Conservation (phyloP, 192 early-diverging fungal species). For the Podila horticola region DNA sequence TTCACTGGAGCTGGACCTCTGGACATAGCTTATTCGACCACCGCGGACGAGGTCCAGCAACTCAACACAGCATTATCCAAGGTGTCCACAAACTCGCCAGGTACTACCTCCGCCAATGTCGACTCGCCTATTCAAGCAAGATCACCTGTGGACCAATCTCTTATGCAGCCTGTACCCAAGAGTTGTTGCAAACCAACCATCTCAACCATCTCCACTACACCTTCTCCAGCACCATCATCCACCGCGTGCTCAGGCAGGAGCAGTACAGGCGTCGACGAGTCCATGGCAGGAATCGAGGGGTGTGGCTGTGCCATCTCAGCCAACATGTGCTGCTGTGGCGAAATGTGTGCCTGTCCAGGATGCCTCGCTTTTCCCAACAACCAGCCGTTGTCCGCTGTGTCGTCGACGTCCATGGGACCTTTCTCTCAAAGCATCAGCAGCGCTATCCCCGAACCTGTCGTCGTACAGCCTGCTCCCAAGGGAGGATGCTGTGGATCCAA, state of each 20-base stretch:
- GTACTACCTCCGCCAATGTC: background rate
- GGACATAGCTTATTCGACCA: background rate
- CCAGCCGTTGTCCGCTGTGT: background rate
- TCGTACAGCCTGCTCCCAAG: background rate
- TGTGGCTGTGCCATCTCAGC: constrained; percentile 49
- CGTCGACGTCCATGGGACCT: background rate
- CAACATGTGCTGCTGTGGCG: constrained; percentile 52
- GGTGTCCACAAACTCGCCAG: background rate
- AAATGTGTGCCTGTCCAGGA: constrained; percentile 46
- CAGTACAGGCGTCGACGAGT: constrained; percentile 32
- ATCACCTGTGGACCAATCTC: background rate
- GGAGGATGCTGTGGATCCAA: constrained; percentile 5
- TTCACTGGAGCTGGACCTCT: background rate
- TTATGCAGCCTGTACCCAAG: background rate
- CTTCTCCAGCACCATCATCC: background rate
- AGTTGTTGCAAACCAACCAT: background rate
- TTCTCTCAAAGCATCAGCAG: background rate
- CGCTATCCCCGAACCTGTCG: background rate
- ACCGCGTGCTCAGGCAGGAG: constrained; percentile 23
- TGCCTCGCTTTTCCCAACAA: constrained; percentile 52
- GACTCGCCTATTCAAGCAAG: too few relatives aligned
- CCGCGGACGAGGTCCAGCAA: background rate
- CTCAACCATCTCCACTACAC: background rate
- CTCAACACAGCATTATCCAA: background rate
- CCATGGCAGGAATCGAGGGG: constrained; percentile 10